Percentiles rank a stretch among this genome's conserved stretches.
These are phyloP conservation scores for Quercus mongolica DNA, from an alignment of 306 rosid genomes.

Conservation along the genomic window DNA sequence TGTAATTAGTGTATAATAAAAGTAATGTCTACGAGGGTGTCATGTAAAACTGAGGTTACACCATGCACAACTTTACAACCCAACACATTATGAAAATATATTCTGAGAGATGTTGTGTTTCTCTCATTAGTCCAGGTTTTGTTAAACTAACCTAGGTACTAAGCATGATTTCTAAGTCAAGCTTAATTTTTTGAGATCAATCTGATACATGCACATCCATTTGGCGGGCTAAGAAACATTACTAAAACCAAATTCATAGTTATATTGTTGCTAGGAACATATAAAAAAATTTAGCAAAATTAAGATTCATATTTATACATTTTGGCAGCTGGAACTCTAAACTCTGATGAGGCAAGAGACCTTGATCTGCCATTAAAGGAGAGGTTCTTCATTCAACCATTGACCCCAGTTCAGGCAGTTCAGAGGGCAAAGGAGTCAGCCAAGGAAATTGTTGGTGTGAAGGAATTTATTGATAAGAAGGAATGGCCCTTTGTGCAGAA, in stretches of 20 bases:
- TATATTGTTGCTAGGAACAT: not conserved
- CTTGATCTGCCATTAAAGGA: conserved; percentile 63
- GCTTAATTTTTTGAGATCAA: no score
- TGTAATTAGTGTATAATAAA: no score
- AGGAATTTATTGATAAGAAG: conserved; percentile 76
- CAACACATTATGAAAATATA: no score
- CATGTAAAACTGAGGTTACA: no score
- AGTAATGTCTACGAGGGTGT: no score
- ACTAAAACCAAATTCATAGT: not conserved
- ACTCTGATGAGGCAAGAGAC: conserved; percentile 91
- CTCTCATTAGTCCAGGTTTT: no score
- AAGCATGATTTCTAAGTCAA: no score
- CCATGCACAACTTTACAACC: no score
- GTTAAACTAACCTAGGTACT: no score
- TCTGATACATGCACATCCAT: no score
- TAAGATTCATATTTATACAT: not conserved
- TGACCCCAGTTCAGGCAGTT: conserved; percentile 64
- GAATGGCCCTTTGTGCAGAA: conserved; percentile 95
- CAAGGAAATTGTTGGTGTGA: conserved; percentile 72
- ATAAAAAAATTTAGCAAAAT: not conserved
- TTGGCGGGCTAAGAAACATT: no score
- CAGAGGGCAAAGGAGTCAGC: conserved; percentile 89
- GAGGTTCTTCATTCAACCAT: conserved; percentile 79
- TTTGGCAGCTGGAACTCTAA: conserved; percentile 82
- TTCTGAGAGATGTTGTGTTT: no score